A percentile compares a stretch with the other conserved stretches of the same genome.
phyloP scores from a whole-genome alignment of 306 rosid species.

The Albizia julibrissin region DNA sequence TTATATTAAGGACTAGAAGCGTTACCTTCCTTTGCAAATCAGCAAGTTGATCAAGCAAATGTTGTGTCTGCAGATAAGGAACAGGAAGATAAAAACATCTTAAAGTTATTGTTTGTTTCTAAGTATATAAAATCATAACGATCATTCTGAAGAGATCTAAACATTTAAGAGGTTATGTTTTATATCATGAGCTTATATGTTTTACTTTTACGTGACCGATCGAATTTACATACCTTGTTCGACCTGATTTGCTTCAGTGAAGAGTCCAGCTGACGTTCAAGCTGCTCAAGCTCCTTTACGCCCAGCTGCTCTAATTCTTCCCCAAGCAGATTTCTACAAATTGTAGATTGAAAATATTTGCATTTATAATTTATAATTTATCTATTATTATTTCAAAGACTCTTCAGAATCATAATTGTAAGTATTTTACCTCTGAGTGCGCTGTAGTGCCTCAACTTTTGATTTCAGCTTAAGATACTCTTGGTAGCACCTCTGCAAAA shows the following conservation, averaged over 20 bases:
- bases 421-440: conserved; percentile 62
- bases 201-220: not conserved
- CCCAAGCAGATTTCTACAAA: conserved; percentile 61
- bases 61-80: conserved; percentile 56
- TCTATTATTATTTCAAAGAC: not conserved
- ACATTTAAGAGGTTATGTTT: not conserved
- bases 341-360: not conserved
- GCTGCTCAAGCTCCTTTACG: conserved; percentile 58
- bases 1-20: too few species aligned
- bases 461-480: conserved; percentile 74
- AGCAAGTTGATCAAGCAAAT: conserved; percentile 56
- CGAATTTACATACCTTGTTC: conserved; percentile 59
- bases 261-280: conserved; percentile 64
- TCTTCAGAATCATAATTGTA: not conserved
- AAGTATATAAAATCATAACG: not conserved
- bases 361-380: not conserved
- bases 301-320: conserved; percentile 68
- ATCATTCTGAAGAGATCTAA: not conserved
- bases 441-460: conserved; percentile 62
- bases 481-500: conserved; percentile 57
- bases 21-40: conserved; percentile 69
- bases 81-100: conserved; percentile 15
- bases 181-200: not conserved
- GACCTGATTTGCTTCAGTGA: conserved; percentile 65
- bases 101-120: not conserved